Percentiles rank a stretch among this genome's conserved stretches.
Evolutionary conservation across 306 rosid species (phyloP).

Genomic region (Canavalia ensiformis): DNA sequence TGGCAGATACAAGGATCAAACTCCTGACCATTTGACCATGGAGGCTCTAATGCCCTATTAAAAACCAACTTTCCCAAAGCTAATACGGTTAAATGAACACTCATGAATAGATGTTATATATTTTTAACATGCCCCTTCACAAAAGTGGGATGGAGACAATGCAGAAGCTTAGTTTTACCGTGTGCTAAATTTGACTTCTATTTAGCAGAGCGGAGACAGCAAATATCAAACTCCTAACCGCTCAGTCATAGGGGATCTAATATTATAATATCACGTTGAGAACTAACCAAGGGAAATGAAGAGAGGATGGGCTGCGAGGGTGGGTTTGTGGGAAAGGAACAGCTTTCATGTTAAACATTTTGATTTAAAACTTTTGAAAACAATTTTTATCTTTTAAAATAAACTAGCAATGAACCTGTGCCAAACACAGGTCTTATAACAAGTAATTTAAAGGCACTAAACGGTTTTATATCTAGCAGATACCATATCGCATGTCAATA

Average conservation of each 20-base stretch:
- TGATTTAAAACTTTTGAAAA: too few species aligned
- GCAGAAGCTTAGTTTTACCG: background rate
- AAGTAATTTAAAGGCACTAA: background rate
- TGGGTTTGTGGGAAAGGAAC: too few species aligned
- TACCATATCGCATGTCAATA: background rate
- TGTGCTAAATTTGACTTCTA: background rate
- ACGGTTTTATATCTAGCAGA: background rate
- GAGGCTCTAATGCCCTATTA: background rate
- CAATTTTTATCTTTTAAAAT: too few species aligned
- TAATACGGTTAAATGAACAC: background rate
- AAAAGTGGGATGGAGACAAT: background rate
- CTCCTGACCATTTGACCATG: background rate
- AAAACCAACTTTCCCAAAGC: background rate
- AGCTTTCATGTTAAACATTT: too few species aligned
- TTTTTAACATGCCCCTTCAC: background rate
- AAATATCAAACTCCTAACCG: background rate
- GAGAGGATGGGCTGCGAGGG: too few species aligned
- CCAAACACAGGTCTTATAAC: too few species aligned
- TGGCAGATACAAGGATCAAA: background rate
- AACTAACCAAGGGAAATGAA: background rate
- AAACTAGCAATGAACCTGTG: too few species aligned
- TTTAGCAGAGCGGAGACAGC: background rate
- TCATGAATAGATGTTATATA: background rate
- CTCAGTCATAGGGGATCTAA: too few species aligned
- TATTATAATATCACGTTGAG: too few species aligned